Conservation (phyloP, 495 filamentous ascomycete genomes). For the Penicillium malachiteum region DNA sequence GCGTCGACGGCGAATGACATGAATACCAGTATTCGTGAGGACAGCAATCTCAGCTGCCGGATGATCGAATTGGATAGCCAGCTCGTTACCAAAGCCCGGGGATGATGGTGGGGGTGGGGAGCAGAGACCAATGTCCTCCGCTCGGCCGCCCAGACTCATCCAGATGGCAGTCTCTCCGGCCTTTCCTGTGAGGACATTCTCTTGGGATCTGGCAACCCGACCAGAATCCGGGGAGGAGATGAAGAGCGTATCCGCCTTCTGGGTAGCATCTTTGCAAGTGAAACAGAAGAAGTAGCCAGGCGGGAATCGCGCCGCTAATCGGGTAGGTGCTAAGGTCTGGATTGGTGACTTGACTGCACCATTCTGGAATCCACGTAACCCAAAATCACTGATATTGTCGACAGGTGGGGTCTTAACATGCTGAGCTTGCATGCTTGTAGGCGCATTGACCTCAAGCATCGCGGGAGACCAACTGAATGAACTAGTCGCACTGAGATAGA, state of each 20-base stretch:
- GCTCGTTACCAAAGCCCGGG: conserved; percentile 87
- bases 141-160: conserved; percentile 66
- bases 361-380: conserved; percentile 25
- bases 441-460: conserved; percentile 57
- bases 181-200: conserved; percentile 51
- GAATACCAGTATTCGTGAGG: conserved; percentile 84
- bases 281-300: conserved; percentile 92
- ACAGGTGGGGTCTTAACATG: conserved; percentile 89
- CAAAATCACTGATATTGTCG: conserved; percentile 30
- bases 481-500: conserved; percentile 88
- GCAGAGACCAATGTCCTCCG: conserved; percentile 74
- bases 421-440: conserved; percentile 95
- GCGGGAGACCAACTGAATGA: conserved; percentile 64
- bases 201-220: conserved; percentile 60
- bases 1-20: conserved; percentile 76
- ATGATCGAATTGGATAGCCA: conserved; percentile 89
- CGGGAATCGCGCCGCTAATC: conserved; percentile 65
- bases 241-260: conserved; percentile 67
- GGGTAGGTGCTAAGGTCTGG: conserved; percentile 51
- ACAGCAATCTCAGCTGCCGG: conserved; percentile 80
- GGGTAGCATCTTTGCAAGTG: conserved; percentile 52
- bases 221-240: conserved; percentile 85
- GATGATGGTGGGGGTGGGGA: conserved; percentile 70
- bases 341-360: conserved; percentile 34
- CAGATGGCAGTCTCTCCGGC: conserved; percentile 71